Evolutionary conservation across 192 early-diverging fungal species (phyloP).

Genomic region (Linnemannia schmuckeri): DNA sequence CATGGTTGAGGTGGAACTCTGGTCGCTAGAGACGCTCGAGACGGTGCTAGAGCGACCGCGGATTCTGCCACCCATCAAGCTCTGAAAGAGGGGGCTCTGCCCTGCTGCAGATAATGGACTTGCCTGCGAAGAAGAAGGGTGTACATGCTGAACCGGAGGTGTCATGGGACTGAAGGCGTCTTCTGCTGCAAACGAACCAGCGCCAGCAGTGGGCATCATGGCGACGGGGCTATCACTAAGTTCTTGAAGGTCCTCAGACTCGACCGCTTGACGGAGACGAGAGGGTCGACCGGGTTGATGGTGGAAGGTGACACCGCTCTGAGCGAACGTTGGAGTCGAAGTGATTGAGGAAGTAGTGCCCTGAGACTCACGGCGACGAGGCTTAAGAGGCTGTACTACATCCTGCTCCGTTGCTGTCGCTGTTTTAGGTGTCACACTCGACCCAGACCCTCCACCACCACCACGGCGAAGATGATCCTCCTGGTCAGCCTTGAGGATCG

Average conservation of each 20-base stretch:
- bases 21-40: conserved; percentile 16
- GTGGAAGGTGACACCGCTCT: not conserved
- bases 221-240: not conserved
- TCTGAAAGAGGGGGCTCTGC: conserved; percentile 42
- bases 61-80: conserved; percentile 15
- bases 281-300: conserved; percentile 38
- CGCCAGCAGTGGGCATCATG: not conserved
- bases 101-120: not conserved
- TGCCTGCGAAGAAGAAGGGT: not conserved
- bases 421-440: not conserved
- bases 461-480: not conserved
- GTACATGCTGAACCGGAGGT: not conserved
- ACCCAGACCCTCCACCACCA: too few relatives aligned
- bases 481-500: conserved; percentile 9
- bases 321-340: not conserved
- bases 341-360: not conserved
- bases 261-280: conserved; percentile 33
- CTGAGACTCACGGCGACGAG: not conserved
- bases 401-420: not conserved
- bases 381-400: not conserved
- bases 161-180: not conserved
- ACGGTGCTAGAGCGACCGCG: conserved; percentile 16
- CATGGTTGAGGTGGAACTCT: conserved; percentile 1
- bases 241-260: not conserved
- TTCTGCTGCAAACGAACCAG: not conserved